A percentile compares a stretch with the other conserved stretches of the same genome.
Conservation (phyloP, 148 eudicot species). For the Rhododendron kiyosumense region DNA sequence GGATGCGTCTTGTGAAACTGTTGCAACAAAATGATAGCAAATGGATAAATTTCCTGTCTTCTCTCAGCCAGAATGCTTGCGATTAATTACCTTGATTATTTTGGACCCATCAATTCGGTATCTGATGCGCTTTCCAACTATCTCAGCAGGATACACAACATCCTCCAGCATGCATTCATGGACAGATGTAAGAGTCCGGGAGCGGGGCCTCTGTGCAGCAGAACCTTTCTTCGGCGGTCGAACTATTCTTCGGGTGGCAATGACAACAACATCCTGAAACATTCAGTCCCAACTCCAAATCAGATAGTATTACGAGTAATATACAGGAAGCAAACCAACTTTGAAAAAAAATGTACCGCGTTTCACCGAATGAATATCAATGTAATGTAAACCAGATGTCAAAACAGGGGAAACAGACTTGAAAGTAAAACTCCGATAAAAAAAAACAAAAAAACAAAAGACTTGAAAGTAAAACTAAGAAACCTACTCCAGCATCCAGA, state of each 20-base stretch:
- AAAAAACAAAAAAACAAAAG: no score
- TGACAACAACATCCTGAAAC: constrained; percentile 67
- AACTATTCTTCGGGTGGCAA: constrained; percentile 81
- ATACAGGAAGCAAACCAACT: background rate
- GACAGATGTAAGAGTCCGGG: constrained; percentile 83
- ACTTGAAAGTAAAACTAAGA: background rate
- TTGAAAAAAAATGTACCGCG: background rate
- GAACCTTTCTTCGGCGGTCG: constrained; percentile 94
- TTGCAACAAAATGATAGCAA: background rate
- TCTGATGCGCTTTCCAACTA: constrained; percentile 81
- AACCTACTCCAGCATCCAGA: background rate
- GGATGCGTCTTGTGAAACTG: background rate
- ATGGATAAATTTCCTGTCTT: background rate
- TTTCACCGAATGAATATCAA: background rate
- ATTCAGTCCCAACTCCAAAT: background rate
- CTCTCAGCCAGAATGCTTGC: background rate
- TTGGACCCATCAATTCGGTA: constrained; percentile 82
- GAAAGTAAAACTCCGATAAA: background rate
- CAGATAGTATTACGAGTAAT: background rate
- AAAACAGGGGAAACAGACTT: background rate
- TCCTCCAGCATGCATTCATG: constrained; percentile 89
- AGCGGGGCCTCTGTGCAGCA: constrained; percentile 72
- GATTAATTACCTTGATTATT: constrained; percentile 64
- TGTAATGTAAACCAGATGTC: background rate
- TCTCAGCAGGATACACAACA: constrained; percentile 82